Evolutionary conservation across 768 basidiomycete species (phyloP), one percentile per base, ranked within the genome.

Genomic region (Cystobasidium onofrii): DNA sequence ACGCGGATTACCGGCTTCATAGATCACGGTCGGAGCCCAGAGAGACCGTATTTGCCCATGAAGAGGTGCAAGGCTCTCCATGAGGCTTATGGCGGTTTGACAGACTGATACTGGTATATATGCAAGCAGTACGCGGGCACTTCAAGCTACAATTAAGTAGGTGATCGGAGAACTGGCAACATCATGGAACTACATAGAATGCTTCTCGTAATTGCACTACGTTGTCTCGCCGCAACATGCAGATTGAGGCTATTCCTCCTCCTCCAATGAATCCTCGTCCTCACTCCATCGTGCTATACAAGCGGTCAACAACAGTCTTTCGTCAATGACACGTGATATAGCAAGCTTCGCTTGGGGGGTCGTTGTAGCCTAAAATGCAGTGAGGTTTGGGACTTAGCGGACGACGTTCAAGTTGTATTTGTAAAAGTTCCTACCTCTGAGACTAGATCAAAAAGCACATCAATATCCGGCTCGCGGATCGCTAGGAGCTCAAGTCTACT

Each of bases 1-100:
- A 1, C 69, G 4, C 31, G 69, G 69, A 36, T 71, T 71, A 36
- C 55, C 50, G 20, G 69, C 33, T 34, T 60, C 69, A 27, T 60
- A 71, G 52, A 71, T 27, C 54, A 44, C 7, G 10, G 4, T 39
- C 3, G 69, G 69, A 20, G 55, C 55, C 69, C 69, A 71, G 27
- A 71, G 55, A 15, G 36, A 27, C 17, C 69, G 23, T 2, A 71
- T 27, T 10, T 52, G 69, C 9, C 46, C 25, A 27, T 36, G 9
- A 31, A 71, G 54, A 55, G 69, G 69, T 20, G 69, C 54, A 9
- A 71, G 39, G 33, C 29, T 60, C 25, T 34, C 57, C 57, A 60
- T 60, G 13, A 27, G 10, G 33, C 13, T 20, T 60, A 3, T 29
- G 25, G 15, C 9, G 15, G 27, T 4, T 27, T 12, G 25, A 12